Percentiles rank a stretch among this genome's conserved stretches.
phyloP scores from a whole-genome alignment of 225 moss, liverwort and hornwort species.

The Thuidium tamariscinum region DNA sequence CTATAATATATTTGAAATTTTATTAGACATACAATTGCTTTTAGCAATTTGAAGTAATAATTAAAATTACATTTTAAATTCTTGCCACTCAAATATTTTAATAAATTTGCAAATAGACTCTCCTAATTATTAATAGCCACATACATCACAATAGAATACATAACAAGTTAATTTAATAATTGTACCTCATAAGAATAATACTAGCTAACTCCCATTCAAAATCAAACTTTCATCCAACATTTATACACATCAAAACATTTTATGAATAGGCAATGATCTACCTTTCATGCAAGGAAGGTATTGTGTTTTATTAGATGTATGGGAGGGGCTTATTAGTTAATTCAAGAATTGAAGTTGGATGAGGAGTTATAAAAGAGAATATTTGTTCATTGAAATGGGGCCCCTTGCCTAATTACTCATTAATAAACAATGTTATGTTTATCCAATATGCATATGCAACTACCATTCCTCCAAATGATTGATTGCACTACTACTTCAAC shows the following conservation, averaged over 20 bases:
- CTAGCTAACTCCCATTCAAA: too few species aligned
- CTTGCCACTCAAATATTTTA: background rate
- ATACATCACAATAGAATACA: accelerated
- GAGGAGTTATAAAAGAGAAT: too few species aligned
- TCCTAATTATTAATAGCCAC: accelerated
- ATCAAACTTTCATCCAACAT: background rate
- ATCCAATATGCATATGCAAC: background rate
- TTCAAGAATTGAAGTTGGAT: too few species aligned
- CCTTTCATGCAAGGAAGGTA: too few species aligned
- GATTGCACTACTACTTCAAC: accelerated
- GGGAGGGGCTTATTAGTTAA: too few species aligned
- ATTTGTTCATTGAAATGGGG: too few species aligned
- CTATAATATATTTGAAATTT: background rate
- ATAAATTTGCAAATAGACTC: background rate
- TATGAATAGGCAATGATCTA: too few species aligned
- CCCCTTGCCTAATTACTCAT: too few species aligned
- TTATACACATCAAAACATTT: too few species aligned
- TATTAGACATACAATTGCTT: accelerated
- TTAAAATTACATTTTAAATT: background rate
- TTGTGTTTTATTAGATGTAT: too few species aligned
- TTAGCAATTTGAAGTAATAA: background rate
- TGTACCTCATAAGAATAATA: accelerated
- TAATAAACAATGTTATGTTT: background rate
- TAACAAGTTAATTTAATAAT: background rate
- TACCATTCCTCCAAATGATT: background rate